Base-by-base conservation (phyloP, 768 basidiomycete species). In the Mrakia gelida region DNA sequence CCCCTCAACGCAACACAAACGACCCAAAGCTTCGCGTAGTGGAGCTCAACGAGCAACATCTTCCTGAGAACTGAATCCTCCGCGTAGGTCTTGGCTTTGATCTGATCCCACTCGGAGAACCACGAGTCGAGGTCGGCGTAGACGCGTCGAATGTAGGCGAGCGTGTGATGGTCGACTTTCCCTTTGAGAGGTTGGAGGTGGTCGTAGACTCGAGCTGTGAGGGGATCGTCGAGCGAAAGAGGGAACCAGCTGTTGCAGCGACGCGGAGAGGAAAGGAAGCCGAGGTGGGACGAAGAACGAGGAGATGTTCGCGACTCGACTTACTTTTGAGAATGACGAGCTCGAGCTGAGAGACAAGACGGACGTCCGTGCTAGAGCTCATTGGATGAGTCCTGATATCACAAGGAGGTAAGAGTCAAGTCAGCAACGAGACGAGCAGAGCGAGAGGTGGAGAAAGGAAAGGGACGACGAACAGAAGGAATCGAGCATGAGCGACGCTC, bases 21-120 rank as follows among this genome's bases (percentile, higher is more conserved):
- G 45, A 96, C 89, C 95, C 95, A 97, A 7, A 98, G 87, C 83
- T 96, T 95, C 41, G 95, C 92, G 82, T 96, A 95, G 82, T 95
- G 91, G 72, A 96, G 86, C 83, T 97, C 95, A 8, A 91, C 92
- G 3, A 90, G 90, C 30, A 97, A 89, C 70, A 98, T 90, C 85
- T 93, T 95, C 71, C 94, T 89, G 49, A 94, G 87, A 18, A 97
- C 87, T 13, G 92, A 89, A 59, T 94, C 91, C 81, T 94, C 92
- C 79, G 93, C 92, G 89, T 93, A 92, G 2, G 89, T 88, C 82
- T 90, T 90, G 23, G 89, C 92, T 84, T 95, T 94, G 59, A 95
- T 87, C 61, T 90, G 90, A 81, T 96, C 92, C 83, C 43, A 68
- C 4, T 56, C 30, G 43, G 18, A 1, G 32, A 73, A 59, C 59